phyloP scores from a whole-genome alignment of 345 rosid species.

The Syzygium grande region DNA sequence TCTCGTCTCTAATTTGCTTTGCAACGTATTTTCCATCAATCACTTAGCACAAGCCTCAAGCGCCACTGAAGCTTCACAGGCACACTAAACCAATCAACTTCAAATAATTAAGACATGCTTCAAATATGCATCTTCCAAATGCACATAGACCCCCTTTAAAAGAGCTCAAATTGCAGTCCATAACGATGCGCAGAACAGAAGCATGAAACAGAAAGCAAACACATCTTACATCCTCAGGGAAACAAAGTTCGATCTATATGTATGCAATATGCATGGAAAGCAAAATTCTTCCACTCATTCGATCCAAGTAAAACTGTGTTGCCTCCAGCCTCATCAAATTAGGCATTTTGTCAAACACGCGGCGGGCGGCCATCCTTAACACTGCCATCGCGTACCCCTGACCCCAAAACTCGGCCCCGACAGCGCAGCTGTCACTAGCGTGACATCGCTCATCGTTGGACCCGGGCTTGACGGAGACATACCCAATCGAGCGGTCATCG shows the following conservation, averaged over 20 bases:
- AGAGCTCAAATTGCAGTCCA: background rate
- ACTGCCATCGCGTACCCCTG: too few relatives aligned
- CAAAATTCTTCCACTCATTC: background rate
- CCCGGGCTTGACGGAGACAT: too few relatives aligned
- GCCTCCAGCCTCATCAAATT: too few relatives aligned
- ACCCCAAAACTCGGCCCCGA: too few relatives aligned
- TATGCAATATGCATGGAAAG: background rate
- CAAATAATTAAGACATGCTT: background rate
- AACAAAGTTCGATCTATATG: background rate
- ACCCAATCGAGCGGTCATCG: too few relatives aligned
- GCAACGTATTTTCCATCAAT: slow-evolving; percentile 79
- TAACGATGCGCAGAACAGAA: background rate
- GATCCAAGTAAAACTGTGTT: background rate
- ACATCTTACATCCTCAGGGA: background rate
- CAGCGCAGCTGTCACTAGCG: too few relatives aligned
- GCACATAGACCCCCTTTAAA: background rate
- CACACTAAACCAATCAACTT: background rate
- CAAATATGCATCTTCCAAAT: background rate
- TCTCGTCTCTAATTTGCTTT: slow-evolving; percentile 59
- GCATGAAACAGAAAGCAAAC: background rate
- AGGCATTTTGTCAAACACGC: too few relatives aligned
- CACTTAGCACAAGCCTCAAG: slow-evolving; percentile 39
- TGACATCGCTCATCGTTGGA: too few relatives aligned
- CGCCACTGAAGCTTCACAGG: slow-evolving; percentile 5
- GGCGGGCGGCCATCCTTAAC: too few relatives aligned